Base-by-base conservation (phyloP, 495 filamentous ascomycete genomes). In the Penicillium egyptiacum region DNA sequence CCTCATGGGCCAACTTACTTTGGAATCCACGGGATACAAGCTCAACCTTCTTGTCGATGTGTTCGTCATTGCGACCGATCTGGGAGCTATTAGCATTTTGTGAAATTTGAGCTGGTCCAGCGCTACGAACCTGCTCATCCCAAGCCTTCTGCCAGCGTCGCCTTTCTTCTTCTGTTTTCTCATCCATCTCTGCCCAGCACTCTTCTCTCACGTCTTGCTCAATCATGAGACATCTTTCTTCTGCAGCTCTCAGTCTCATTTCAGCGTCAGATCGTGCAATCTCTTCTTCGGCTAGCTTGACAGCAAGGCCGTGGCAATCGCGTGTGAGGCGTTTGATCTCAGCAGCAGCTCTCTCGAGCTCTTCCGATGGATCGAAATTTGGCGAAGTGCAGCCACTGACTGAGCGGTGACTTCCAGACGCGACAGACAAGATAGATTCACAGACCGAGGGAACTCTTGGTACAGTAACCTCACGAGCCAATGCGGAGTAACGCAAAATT, bases 141-240 rank as follows among this genome's bases (percentile, higher is more conserved):
- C 87, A 83, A 16, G 85, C 86, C 14, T 76, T 84, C 60, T 89
- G 84, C 89, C 89, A 96, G 19, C 88, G 78, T 28, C 79, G 78
- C 71, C 90, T 83, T 64, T 96, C 90, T 22, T 82, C 74, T 57
- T 86, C 85, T 43, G 96, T 75, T 35, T 81, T 80, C 50, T 78
- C 80, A 64, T 98, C 94, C 79, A 96, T 94, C 68, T 97, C 94
- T 2, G 73, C 75, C 65, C 84, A 91, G 59, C 90, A 89, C 61
- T 96, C 92, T 65, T 96, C 94, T n/a, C 94, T 86, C 37, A 97
- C 83, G 12, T 88, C 86, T 67, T 87, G 84, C 65, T 98, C 94
- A 8, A 96, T 79, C 46, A 86, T 83, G 14, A 85, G 67, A 45
- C 86, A 80, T 50, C 82, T 81, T 39, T 90, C 88, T 62, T 91